These are phyloP conservation scores for Hypericum androsaemum DNA, from an alignment of 345 rosid species.

Conservation along the genomic window DNA sequence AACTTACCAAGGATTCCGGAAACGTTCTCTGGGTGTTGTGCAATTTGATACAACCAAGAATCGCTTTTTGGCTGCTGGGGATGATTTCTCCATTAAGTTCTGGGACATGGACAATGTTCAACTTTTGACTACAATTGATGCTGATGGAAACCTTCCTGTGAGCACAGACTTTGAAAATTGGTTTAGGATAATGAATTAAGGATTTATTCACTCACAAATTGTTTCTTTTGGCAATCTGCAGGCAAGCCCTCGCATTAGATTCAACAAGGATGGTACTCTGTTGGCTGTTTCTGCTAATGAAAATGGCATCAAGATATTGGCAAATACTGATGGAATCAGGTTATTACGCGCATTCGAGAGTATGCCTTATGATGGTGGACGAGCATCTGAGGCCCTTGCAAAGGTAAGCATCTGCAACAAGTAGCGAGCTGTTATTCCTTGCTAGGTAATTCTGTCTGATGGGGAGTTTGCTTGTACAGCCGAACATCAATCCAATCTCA, in stretches of 20 bases:
- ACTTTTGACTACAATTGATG: constrained; percentile 25
- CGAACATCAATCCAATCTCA: constrained; percentile 16
- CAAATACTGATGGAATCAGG: constrained; percentile 9
- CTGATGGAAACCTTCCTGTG: constrained; percentile 33
- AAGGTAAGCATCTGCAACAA: constrained; percentile 21
- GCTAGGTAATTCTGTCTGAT: constrained; percentile 1
- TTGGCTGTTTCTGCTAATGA: constrained; percentile 23
- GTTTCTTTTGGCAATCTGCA: constrained; percentile 4
- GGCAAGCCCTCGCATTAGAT: constrained; percentile 27
- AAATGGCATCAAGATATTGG: constrained; percentile 30
- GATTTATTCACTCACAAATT: no score
- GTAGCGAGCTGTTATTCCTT: constrained; percentile 7
- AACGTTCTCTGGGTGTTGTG: constrained; percentile 16
- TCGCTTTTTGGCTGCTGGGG: constrained; percentile 30
- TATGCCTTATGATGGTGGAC: constrained; percentile 12
- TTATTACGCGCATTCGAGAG: constrained; percentile 10
- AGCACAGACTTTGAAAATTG: constrained; percentile 6
- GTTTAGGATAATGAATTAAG: no score
- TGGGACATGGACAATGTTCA: constrained; percentile 31
- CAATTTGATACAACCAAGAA: constrained; percentile 22
- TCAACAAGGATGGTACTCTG: constrained; percentile 25
- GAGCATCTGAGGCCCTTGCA: constrained; percentile 17
- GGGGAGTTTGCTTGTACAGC: constrained; percentile 11
- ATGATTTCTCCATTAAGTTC: constrained; percentile 27
- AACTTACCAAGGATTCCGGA: constrained; percentile 26